A percentile compares a stretch with the other conserved stretches of the same genome.
Evolutionary conservation across 208 protist species (phyloP).

Genomic region (Trypanosoma rangeli): DNA sequence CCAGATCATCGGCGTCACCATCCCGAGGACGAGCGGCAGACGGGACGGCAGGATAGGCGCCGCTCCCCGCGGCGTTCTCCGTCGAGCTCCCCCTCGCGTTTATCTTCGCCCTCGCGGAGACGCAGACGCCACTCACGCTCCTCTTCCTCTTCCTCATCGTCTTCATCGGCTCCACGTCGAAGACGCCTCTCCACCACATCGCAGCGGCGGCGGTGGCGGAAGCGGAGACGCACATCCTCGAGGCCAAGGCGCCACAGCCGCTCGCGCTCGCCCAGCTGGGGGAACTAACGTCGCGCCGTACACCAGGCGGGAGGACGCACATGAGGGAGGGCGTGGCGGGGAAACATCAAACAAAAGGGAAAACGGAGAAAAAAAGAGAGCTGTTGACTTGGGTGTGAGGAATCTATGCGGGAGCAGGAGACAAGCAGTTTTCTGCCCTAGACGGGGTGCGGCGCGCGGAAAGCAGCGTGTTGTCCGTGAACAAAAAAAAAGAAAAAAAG

Average conservation of each 20-base stretch:
- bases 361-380: neutral
- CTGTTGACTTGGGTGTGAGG: neutral
- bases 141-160: neutral
- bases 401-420: neutral
- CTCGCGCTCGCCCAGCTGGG: conserved; percentile 23
- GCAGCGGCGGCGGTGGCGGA: conserved; percentile 1
- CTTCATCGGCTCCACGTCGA: neutral
- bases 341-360: neutral
- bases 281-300: neutral
- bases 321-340: neutral
- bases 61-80: conserved; percentile 4
- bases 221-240: conserved; percentile 6
- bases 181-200: neutral
- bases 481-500: neutral
- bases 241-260: conserved; percentile 8
- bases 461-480: neutral
- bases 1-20: neutral
- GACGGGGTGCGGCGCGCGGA: too few species aligned
- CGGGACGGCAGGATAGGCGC: neutral
- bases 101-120: conserved; percentile 5
- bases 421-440: neutral
- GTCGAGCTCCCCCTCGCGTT: conserved; percentile 18
- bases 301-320: neutral
- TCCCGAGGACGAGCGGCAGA: neutral
- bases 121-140: neutral